Base-by-base conservation (phyloP, 148 eudicot species). In the Linanthus parryae region DNA sequence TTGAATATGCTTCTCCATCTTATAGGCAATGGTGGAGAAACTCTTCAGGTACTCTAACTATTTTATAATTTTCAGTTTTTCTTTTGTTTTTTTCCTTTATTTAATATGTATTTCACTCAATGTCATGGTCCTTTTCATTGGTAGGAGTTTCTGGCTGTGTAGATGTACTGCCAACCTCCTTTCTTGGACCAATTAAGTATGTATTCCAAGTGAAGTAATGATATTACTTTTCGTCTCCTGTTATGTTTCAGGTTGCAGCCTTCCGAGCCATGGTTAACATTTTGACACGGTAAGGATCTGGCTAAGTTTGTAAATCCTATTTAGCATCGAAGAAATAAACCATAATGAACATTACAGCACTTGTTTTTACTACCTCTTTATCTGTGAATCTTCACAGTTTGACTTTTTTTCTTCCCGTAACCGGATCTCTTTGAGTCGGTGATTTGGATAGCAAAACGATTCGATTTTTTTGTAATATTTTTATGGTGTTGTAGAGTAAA, bases 261-360 rank as follows among this genome's bases (percentile, higher is more conserved):
- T 94, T 94, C 67, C 80, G 99, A 78, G 96, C 99, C 33, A 94
- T 94, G 99, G 99, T 94, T 61, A 94, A 94, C 52, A 94, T 94
- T 56, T 73, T 94, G 63, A 94, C 99, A 41, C 67, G 99, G 99
- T 94, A 77, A 65, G 81, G 30, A 41, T 59, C 48, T 56, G 5
- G 19, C 38, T 28, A 40, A 29, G 50, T 8, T 59, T 8, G 16
- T n/a, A 6, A 11, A n/a, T n/a, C n/a, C n/a, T n/a, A n/a, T n/a
- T n/a, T n/a, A n/a, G n/a, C n/a, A n/a, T n/a, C n/a, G n/a, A n/a
- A n/a, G n/a, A n/a, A n/a, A n/a, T n/a, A n/a, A n/a, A n/a, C n/a
- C n/a, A n/a, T n/a, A n/a, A n/a, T n/a, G n/a, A n/a, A n/a, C n/a
- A n/a, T n/a, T n/a, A n/a, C n/a, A n/a, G n/a, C n/a, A n/a, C n/a